Evolutionary conservation across 2,329 filamentous ascomycete species (phyloP).

Genomic region (Aspergillus oerlinghausenensis): DNA sequence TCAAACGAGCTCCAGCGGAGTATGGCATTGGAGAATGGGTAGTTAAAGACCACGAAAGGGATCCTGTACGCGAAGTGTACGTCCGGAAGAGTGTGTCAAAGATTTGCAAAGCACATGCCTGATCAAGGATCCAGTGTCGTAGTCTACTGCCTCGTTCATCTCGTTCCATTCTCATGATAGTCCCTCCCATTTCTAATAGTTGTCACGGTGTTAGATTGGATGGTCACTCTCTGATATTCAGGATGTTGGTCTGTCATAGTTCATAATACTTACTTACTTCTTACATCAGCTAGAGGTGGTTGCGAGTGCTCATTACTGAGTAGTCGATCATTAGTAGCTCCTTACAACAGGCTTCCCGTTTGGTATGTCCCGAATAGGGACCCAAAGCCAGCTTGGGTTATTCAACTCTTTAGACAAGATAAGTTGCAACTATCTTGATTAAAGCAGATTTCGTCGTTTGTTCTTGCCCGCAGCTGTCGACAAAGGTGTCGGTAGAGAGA

Average conservation of each 20-base stretch:
- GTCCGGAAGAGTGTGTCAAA: constrained; percentile 40
- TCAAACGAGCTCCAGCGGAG: constrained; percentile 55
- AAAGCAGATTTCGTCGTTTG: neutral
- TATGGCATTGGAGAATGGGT: constrained; percentile 70
- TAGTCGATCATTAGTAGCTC: neutral
- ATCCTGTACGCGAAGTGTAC: constrained; percentile 66
- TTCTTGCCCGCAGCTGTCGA: neutral
- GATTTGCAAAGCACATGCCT: constrained; percentile 22
- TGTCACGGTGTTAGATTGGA: too few species aligned
- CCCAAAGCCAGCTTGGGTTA: neutral
- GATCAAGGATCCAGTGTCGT: neutral
- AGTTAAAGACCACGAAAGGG: constrained; percentile 59
- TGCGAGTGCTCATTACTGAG: neutral
- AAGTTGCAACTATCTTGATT: neutral
- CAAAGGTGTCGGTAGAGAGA: neutral
- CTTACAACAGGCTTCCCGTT: too few species aligned
- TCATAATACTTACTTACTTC: neutral
- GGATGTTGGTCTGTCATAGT: neutral
- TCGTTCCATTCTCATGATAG: neutral
- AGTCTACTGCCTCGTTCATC: neutral
- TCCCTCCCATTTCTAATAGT: too few species aligned
- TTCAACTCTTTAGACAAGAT: too few species aligned
- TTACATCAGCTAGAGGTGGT: neutral
- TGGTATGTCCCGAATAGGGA: neutral
- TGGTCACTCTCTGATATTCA: neutral